Conservation (phyloP, 106 monocot genomes). For the Chionographis japonica region DNA sequence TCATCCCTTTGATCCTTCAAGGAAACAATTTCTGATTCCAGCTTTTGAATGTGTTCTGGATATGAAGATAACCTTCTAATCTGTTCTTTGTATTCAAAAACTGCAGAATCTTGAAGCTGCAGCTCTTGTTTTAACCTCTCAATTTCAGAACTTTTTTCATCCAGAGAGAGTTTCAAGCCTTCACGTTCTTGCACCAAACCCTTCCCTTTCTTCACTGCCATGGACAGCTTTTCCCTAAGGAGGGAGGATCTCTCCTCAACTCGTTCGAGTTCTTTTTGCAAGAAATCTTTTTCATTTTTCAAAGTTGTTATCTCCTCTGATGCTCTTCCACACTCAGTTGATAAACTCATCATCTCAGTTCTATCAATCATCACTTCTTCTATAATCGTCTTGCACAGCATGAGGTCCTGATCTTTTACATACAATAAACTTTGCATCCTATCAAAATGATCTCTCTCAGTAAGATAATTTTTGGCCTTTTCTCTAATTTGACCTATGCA, state of each 20-base stretch:
- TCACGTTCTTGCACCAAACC: slow-evolving; percentile 91
- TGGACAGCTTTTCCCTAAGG: slow-evolving; percentile 72
- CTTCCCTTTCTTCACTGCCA: slow-evolving; percentile 97
- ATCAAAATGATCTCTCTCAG: slow-evolving; percentile 32
- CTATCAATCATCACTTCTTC: slow-evolving; percentile 56
- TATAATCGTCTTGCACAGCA: slow-evolving; percentile 44
- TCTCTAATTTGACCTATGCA: slow-evolving; percentile 34
- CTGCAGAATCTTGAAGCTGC: slow-evolving; percentile 40
- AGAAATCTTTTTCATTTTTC: slow-evolving; percentile 62
- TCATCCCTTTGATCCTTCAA: slow-evolving; percentile 49
- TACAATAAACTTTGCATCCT: slow-evolving; percentile 58
- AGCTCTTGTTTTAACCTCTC: slow-evolving; percentile 57
- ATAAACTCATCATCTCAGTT: slow-evolving; percentile 33
- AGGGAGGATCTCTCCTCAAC: slow-evolving; percentile 67
- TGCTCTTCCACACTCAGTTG: slow-evolving; percentile 31
- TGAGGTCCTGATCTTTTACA: slow-evolving; percentile 40
- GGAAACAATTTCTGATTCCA: slow-evolving; percentile 46
- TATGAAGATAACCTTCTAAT: slow-evolving; percentile 41
- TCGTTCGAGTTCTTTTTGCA: slow-evolving; percentile 63
- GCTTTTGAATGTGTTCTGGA: slow-evolving; percentile 36
- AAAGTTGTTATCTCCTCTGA: slow-evolving; percentile 31
- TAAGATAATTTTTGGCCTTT: slow-evolving; percentile 26
- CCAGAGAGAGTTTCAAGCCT: slow-evolving; percentile 54
- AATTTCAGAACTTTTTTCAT: slow-evolving; percentile 80
- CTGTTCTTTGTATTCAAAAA: slow-evolving; percentile 45